Percentiles rank a stretch among this genome's conserved stretches.
These are phyloP conservation scores for Camellia oleifera DNA, from an alignment of 179 eudicot genomes.

Conservation along the genomic window DNA sequence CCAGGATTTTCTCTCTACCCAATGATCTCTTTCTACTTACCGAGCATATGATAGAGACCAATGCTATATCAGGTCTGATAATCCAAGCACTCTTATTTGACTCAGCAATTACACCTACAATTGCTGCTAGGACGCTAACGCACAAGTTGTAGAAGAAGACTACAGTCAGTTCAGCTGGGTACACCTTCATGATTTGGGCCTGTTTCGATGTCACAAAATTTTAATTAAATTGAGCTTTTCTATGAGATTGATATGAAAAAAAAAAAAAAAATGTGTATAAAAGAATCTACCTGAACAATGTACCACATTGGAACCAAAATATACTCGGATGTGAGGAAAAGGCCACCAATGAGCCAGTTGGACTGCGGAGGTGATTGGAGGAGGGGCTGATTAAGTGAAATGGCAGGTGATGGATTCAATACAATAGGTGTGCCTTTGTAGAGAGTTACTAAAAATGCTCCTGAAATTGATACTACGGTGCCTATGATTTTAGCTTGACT, in stretches of 20 bases:
- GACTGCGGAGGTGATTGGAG: slow-evolving; percentile 16
- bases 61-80: slow-evolving; percentile 40
- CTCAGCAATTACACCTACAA: slow-evolving; percentile 39
- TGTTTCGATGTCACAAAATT: slow-evolving; percentile 5
- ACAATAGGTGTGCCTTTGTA: slow-evolving; percentile 47
- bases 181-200: slow-evolving; percentile 60
- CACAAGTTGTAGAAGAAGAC: slow-evolving; percentile 57
- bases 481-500: slow-evolving; percentile 53
- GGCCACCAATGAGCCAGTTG: slow-evolving; percentile 57
- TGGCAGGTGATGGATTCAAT: slow-evolving; percentile 5
- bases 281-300: slow-evolving; percentile 46
- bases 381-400: slow-evolving; percentile 21
- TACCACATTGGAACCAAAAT: slow-evolving; percentile 58
- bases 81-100: slow-evolving; percentile 43
- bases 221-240: not conserved
- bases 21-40: slow-evolving; percentile 27
- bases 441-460: slow-evolving; percentile 59
- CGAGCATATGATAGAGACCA: slow-evolving; percentile 51
- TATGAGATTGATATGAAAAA: not conserved
- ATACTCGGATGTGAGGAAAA: slow-evolving; percentile 45
- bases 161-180: slow-evolving; percentile 55
- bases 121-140: slow-evolving; percentile 43
- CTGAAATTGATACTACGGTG: slow-evolving; percentile 53
- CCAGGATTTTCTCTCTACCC: no score
- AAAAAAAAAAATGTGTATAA: not conserved